Evolutionary conservation across 129 eudicot species (phyloP), one percentile per base, ranked within the genome.

Genomic region (Rutidosis leptorrhynchoides): DNA sequence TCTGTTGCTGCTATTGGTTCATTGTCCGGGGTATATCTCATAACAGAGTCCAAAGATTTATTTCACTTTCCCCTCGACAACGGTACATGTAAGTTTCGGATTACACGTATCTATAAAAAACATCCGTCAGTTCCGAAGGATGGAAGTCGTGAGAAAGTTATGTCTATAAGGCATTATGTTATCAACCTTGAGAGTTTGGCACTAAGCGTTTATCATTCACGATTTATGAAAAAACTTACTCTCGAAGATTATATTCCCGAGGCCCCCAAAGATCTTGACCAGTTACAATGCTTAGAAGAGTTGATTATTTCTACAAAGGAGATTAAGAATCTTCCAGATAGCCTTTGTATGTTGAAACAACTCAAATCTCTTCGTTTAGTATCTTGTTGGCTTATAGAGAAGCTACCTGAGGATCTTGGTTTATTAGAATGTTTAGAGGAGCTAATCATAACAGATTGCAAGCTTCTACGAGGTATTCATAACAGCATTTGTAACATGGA

Each of bases 361-460:
- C 40, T 58, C 4, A 58, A 15, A 27, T 14, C n/a, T 11, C 45
- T 67, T 28, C 10, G 8, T 14, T 51, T 68, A 7, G 9, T 7
- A 3, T 22, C 62, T 32, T 68, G 73, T 68, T 16, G 0, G 53
- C 63, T 21, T 33, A 53, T 68, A 14, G 64, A 68, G 25, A 23
- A 54, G 64, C 5, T 68, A 15, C 63, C 73, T 3, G 24, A 21
- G 10, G 63, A 68, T 68, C 53, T 68, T 32, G 53, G 35, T 26
- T 22, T 6, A 54, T 32, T 68, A 35, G 73, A 68, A 54, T 33
- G 63, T 54, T 68, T 68, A 55, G 55, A 54, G 54, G 11, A 55
- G 37, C 37, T 68, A 55, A 24, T 3, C 37, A 22, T 68, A 33
- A 30, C 26, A 3, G 53, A 33, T 10, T 54, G 73, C 40, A 23